phyloP scores from a whole-genome alignment of 2,329 filamentous ascomycete genomes.

The Paraphaeosphaeria minitans region DNA sequence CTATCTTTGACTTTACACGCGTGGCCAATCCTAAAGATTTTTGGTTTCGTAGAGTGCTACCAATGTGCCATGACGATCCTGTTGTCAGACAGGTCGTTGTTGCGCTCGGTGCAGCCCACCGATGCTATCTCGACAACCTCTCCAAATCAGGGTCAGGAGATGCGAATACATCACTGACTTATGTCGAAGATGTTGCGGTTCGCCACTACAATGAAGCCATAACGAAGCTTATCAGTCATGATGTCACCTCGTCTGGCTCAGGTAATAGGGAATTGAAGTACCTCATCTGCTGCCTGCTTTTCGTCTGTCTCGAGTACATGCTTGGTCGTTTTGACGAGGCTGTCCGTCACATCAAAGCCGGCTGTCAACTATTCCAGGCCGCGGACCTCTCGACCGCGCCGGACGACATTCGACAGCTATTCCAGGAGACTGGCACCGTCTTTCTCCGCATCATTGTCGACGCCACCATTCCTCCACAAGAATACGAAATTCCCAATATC shows the following conservation, averaged over 20 bases:
- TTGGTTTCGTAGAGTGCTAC: conserved; percentile 16
- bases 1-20: conserved; percentile 15
- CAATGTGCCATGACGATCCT: conserved; percentile 17
- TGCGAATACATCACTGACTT: conserved; percentile 8
- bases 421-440: conserved; percentile 16
- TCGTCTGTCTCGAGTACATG: conserved; percentile 17
- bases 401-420: not conserved
- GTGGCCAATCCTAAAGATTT: conserved; percentile 14
- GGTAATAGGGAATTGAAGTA: conserved; percentile 10
- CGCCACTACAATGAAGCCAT: conserved; percentile 17
- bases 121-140: conserved; percentile 13
- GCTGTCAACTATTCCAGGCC: conserved; percentile 12
- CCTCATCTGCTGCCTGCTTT: conserved; percentile 15
- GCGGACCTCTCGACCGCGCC: conserved; percentile 10
- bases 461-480: conserved; percentile 7
- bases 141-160: not conserved
- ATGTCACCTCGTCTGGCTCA: not conserved
- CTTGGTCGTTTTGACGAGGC: conserved; percentile 15
- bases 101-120: conserved; percentile 16
- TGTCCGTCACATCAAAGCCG: conserved; percentile 15
- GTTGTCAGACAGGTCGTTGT: conserved; percentile 12
- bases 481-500: conserved; percentile 12
- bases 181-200: conserved; percentile 10
- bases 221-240: conserved; percentile 1
- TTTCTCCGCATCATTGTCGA: conserved; percentile 15